phyloP scores from a whole-genome alignment of 768 basidiomycete species.

The Trametes elegans region DNA sequence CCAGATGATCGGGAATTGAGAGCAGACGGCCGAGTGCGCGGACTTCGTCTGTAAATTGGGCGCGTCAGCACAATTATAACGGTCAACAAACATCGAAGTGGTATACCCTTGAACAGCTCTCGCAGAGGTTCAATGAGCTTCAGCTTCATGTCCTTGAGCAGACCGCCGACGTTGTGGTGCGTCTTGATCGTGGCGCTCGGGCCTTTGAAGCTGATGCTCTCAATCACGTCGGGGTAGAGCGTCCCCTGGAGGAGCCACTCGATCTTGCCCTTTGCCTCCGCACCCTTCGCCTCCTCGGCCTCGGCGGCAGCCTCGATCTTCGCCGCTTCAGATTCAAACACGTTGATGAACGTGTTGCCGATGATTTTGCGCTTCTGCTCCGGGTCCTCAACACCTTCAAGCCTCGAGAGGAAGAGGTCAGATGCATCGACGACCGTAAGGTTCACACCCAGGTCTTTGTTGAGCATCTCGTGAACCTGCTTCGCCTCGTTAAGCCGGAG shows the following conservation, averaged over 20 bases:
- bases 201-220: slow-evolving; percentile 99
- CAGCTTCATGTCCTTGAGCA: slow-evolving; percentile 96
- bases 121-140: slow-evolving; percentile 97
- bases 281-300: slow-evolving; percentile 66
- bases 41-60: slow-evolving; percentile 76
- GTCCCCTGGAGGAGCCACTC: slow-evolving; percentile 99
- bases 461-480: slow-evolving; percentile 93
- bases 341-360: slow-evolving; percentile 97
- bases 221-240: slow-evolving; percentile 98
- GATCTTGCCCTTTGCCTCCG: slow-evolving; percentile 80
- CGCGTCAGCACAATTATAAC: slow-evolving; percentile 12
- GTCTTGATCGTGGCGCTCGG: slow-evolving; percentile 99
- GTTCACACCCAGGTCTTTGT: slow-evolving; percentile 91
- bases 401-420: slow-evolving; percentile 82
- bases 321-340: slow-evolving; percentile 92
- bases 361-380: slow-evolving; percentile 98
- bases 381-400: slow-evolving; percentile 93
- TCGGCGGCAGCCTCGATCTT: slow-evolving; percentile 84
- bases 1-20: slow-evolving; percentile 87
- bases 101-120: slow-evolving; percentile 93
- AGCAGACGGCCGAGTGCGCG: slow-evolving; percentile 89
- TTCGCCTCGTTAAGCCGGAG: slow-evolving; percentile 86
- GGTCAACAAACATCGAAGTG: neutral
- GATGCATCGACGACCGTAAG: slow-evolving; percentile 96
- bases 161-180: slow-evolving; percentile 97